Evolutionary conservation across 2,329 filamentous ascomycete genomes (phyloP).

Genomic region (Alternaria sp.): DNA sequence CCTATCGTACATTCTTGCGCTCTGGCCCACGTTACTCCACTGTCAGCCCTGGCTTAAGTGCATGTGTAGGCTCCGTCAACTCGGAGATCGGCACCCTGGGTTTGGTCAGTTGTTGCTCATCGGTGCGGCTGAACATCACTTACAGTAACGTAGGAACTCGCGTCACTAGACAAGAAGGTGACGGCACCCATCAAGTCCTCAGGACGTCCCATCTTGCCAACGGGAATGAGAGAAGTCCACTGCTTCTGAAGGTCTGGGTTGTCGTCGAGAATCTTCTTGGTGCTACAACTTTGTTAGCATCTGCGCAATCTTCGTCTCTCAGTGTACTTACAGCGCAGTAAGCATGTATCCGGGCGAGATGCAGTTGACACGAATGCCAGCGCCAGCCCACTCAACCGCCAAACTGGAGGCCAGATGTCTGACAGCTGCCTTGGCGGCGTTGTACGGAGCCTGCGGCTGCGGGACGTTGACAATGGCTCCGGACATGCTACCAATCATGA

Average conservation of each 20-base stretch:
- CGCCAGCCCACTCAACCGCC: conserved; percentile 91
- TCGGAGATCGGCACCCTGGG: conserved; percentile 71
- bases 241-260: conserved; percentile 88
- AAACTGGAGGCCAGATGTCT: conserved; percentile 85
- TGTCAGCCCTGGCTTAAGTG: conserved; percentile 54
- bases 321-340: conserved; percentile 76
- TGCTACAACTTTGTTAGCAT: conserved; percentile 60
- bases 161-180: conserved; percentile 82
- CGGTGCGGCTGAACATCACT: background rate
- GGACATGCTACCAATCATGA: conserved; percentile 96
- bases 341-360: conserved; percentile 97
- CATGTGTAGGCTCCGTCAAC: conserved; percentile 91
- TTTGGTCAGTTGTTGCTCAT: conserved; percentile 32
- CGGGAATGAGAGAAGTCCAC: conserved; percentile 91
- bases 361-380: conserved; percentile 90
- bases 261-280: conserved; percentile 91
- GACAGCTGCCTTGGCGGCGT: conserved; percentile 90
- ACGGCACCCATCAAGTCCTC: conserved; percentile 94
- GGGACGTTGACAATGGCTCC: conserved; percentile 93
- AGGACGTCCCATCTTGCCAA: conserved; percentile 90
- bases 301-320: background rate
- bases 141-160: conserved; percentile 54
- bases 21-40: background rate
- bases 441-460: conserved; percentile 92
- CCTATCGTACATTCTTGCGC: background rate